Conservation (phyloP, 23 red algal genomes). For the Chondrus crispus region DNA sequence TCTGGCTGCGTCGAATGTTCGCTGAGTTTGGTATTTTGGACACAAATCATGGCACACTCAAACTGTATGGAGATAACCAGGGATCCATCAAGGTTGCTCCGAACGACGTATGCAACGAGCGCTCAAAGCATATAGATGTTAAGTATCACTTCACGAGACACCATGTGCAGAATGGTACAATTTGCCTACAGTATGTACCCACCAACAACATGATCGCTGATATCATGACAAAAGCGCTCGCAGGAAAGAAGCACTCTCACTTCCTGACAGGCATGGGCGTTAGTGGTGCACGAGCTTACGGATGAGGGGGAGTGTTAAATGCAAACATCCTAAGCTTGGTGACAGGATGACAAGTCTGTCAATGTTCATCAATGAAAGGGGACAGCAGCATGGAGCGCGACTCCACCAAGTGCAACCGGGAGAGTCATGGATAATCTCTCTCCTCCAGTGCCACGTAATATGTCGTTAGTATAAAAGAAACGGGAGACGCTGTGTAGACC, state of each 20-base stretch:
- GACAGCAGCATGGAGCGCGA: too few species aligned
- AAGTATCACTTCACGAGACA: neutral
- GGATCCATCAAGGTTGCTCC: neutral
- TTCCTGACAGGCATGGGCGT: too few species aligned
- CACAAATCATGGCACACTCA: neutral
- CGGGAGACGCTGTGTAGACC: too few species aligned
- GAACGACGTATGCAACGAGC: neutral
- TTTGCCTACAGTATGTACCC: conserved; percentile 12
- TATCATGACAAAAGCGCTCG: neutral
- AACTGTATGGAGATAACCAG: neutral
- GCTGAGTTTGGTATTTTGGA: neutral
- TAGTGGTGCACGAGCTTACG: too few species aligned
- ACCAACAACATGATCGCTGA: neutral
- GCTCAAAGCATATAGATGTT: neutral
- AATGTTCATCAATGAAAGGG: too few species aligned
- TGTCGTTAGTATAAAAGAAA: too few species aligned
- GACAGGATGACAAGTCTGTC: too few species aligned
- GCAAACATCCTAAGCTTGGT: too few species aligned
- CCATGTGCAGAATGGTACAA: neutral
- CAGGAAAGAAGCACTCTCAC: neutral
- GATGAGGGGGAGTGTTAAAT: too few species aligned
- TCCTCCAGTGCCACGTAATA: too few species aligned
- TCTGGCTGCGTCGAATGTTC: conserved; percentile 1
- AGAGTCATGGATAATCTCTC: too few species aligned
- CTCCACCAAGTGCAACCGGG: too few species aligned